Base-by-base conservation (phyloP, 495 filamentous ascomycete genomes). In the Evansstolkia leycettana region DNA sequence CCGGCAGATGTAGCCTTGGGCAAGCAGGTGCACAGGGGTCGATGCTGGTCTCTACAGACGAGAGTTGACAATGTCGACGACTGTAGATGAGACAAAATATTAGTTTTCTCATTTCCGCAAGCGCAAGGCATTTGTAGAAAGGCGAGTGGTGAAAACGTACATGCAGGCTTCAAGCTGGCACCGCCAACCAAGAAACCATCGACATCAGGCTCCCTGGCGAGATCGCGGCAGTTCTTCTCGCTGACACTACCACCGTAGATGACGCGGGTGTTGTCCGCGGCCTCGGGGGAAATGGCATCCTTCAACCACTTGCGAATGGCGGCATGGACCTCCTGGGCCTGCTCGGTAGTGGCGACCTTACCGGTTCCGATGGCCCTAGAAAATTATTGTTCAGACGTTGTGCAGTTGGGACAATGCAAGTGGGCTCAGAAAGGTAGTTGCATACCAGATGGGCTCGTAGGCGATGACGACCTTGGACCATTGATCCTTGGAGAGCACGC, bases 171-270 rank as follows among this genome's bases (percentile, higher is more conserved):
- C 69, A 98, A 75, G 65, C 84, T 93, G 46, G 90, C 90, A 62
- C 90, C 90, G 48, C 90, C 90, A 53, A 98, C 90, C 49, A 98
- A 75, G 73, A 98, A 98, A 14, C 90, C 90, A 60, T 98, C 90
- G 61, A 98, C 89, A 69, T 98, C 92, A 40, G 70, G 56, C 74
- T 95, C 75, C 67, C 81, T 82, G 46, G 82, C 80, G 50, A 98
- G 75, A 17, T 95, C 89, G 52, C 75, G 78, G 70, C 84, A 90
- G 76, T 98, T 98, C 82, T 94, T 94, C 70, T 92, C 90, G 54
- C 72, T 94, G 46, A 98, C 90, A 50, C 82, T 89, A 44, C 90
- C 90, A 41, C 90, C 90, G 61, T 98, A 98, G 47, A 98, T 76
- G 53, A 98, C 78, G 45, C 90, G 75, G 32, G 89, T 90, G 55